Evolutionary conservation across 495 filamentous ascomycete species (phyloP).

Genomic region (Patellaria atrata): DNA sequence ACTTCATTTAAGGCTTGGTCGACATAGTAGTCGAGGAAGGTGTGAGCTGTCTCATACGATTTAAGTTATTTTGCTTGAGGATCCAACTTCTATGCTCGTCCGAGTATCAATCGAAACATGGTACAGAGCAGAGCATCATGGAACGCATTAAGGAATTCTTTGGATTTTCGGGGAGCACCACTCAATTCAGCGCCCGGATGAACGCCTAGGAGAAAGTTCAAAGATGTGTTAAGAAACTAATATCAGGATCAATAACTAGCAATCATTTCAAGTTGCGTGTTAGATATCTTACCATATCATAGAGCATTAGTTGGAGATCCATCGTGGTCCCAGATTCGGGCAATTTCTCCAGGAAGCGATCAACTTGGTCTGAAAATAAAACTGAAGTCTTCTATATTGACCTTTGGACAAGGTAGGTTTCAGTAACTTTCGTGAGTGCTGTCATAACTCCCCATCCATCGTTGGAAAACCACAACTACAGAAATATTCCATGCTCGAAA

Average conservation of each 20-base stretch:
- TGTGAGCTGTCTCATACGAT: background rate
- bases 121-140: constrained; percentile 1
- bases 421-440: constrained; percentile 1
- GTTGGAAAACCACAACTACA: constrained; percentile 5
- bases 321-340: background rate
- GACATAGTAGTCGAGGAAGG: constrained; percentile 3
- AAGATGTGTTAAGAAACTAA: constrained; percentile 3
- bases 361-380: background rate
- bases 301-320: constrained; percentile 1
- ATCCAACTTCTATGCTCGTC: constrained; percentile 1
- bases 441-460: constrained; percentile 3
- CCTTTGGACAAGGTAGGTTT: constrained; percentile 1
- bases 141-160: constrained; percentile 4
- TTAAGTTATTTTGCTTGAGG: constrained; percentile 1
- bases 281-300: background rate
- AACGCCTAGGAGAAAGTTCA: constrained; percentile 5
- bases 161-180: background rate
- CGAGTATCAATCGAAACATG: constrained; percentile 5
- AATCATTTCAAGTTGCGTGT: too few relatives aligned
- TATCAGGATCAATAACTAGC: background rate
- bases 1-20: background rate
- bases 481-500: constrained; percentile 5
- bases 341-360: background rate
- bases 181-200: background rate
- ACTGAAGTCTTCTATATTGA: background rate